phyloP scores from a whole-genome alignment of 2,329 filamentous ascomycete species.

The Pseudogymnoascus sp. region DNA sequence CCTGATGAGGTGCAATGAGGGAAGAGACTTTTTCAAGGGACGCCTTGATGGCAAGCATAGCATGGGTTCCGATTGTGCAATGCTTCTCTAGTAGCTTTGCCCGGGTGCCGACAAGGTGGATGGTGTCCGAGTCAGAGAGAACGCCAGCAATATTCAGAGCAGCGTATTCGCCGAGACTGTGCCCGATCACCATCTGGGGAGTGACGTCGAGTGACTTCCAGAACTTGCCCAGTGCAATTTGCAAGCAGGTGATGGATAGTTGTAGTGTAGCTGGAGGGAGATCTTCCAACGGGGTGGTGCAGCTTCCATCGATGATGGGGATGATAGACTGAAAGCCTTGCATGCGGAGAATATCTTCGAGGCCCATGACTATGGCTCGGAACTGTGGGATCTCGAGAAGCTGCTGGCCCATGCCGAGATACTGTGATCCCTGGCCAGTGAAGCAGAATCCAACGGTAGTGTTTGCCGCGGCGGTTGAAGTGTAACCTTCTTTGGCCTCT shows the following conservation, averaged over 20 bases:
- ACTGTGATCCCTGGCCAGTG: slow-evolving; percentile 32
- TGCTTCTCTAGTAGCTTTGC: slow-evolving; percentile 56
- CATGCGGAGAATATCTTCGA: slow-evolving; percentile 19
- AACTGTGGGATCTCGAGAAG: slow-evolving; percentile 43
- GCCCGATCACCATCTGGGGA: slow-evolving; percentile 48
- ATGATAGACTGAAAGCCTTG: slow-evolving; percentile 25
- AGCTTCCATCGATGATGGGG: slow-evolving; percentile 37
- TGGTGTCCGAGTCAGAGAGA: slow-evolving; percentile 59
- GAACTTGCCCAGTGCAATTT: slow-evolving; percentile 46
- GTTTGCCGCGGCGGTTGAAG: slow-evolving; percentile 45
- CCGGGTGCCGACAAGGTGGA: slow-evolving; percentile 61
- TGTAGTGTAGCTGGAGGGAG: slow-evolving; percentile 45
- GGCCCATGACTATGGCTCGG: slow-evolving; percentile 19
- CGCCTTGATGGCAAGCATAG: slow-evolving; percentile 50
- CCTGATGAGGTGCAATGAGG: slow-evolving; percentile 17
- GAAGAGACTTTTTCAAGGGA: slow-evolving; percentile 39
- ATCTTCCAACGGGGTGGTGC: slow-evolving; percentile 30
- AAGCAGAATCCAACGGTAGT: slow-evolving; percentile 26
- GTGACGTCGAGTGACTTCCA: slow-evolving; percentile 48
- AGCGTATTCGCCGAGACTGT: slow-evolving; percentile 65
- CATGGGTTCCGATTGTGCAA: slow-evolving; percentile 60
- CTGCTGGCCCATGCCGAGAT: slow-evolving; percentile 35
- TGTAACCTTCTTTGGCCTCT: slow-evolving; percentile 35
- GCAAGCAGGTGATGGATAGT: slow-evolving; percentile 43
- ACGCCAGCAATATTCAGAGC: slow-evolving; percentile 63